Conservation (phyloP, 495 filamentous ascomycete species). For the Penicillium nucicola region DNA sequence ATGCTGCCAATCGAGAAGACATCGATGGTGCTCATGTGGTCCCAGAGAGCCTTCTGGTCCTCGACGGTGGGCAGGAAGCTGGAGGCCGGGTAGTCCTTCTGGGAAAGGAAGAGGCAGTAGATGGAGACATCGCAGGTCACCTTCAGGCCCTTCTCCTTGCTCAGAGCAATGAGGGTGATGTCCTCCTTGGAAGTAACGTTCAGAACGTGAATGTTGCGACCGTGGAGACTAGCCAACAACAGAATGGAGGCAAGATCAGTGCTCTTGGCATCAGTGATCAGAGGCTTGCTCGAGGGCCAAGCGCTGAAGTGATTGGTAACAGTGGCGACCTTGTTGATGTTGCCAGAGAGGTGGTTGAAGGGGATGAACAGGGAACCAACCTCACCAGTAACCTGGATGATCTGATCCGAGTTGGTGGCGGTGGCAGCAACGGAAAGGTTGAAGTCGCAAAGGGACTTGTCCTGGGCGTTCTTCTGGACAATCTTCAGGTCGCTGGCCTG, state of each 20-base stretch:
- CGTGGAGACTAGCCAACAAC: constrained; percentile 77
- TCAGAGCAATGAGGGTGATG: constrained; percentile 72
- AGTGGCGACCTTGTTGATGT: constrained; percentile 82
- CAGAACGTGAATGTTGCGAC: constrained; percentile 78
- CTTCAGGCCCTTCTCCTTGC: constrained; percentile 78
- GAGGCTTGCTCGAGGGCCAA: constrained; percentile 79
- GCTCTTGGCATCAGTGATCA: constrained; percentile 82
- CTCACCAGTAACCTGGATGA: constrained; percentile 67
- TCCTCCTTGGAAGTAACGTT: constrained; percentile 81
- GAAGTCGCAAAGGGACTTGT: constrained; percentile 71
- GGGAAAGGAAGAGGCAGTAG: constrained; percentile 76
- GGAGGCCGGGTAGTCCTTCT: constrained; percentile 70
- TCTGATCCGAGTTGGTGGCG: constrained; percentile 70
- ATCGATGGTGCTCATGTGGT: constrained; percentile 73
- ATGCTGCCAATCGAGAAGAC: constrained; percentile 82
- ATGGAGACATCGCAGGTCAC: constrained; percentile 84
- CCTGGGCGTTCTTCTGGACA: constrained; percentile 72
- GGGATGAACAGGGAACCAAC: constrained; percentile 85
- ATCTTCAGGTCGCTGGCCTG: constrained; percentile 69
- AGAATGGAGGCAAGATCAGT: constrained; percentile 80
- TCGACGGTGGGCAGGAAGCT: constrained; percentile 62
- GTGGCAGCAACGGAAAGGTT: constrained; percentile 84
- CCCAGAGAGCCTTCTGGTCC: constrained; percentile 78
- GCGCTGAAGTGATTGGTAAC: constrained; percentile 78
- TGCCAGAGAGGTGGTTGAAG: constrained; percentile 82